Evolutionary conservation across 345 rosid species (phyloP).

Genomic region (Citrus trifoliata): DNA sequence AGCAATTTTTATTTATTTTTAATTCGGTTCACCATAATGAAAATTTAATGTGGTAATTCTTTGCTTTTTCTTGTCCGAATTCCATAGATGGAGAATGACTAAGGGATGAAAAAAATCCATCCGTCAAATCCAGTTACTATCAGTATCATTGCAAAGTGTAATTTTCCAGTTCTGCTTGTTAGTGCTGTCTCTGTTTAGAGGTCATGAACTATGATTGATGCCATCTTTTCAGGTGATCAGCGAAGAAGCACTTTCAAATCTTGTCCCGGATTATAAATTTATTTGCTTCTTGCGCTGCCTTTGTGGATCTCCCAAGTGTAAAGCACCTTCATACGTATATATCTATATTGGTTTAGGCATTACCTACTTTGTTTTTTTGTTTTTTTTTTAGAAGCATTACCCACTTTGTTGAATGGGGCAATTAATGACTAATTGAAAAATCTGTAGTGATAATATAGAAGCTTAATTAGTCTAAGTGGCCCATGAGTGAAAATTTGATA

Average conservation of each 20-base stretch:
- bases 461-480: neutral
- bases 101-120: no score
- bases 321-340: neutral
- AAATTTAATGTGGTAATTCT: no score
- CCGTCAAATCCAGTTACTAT: no score
- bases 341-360: neutral
- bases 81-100: no score
- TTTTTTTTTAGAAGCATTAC: neutral
- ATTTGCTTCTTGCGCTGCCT: neutral
- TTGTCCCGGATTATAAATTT: neutral
- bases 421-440: neutral
- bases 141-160: no score
- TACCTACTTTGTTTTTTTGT: no score
- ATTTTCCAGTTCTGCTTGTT: neutral
- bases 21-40: no score
- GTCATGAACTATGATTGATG: neutral
- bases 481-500: neutral
- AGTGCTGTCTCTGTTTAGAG: neutral
- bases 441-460: neutral
- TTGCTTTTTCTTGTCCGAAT: no score
- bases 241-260: neutral
- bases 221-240: neutral
- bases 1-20: no score
- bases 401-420: neutral
- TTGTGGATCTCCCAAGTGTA: slow-evolving; percentile 2